A percentile compares a stretch with the other conserved stretches of the same genome.
Evolutionary conservation across 495 filamentous ascomycete species (phyloP).

Genomic region (Aspergillus biplanus): DNA sequence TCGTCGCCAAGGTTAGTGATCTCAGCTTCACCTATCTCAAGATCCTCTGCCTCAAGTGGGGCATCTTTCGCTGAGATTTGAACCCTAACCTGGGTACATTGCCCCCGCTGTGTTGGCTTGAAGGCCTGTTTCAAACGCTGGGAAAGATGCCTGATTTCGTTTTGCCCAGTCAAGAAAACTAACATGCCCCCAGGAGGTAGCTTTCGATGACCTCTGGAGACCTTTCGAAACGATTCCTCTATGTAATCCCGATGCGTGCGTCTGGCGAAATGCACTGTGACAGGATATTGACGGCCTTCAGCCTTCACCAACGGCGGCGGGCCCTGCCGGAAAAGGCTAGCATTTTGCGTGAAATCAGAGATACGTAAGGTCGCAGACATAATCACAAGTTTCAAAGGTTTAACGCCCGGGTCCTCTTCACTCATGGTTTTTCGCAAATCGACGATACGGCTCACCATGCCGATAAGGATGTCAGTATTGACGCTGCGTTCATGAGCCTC

Average conservation of each 20-base stretch:
- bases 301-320: conserved; percentile 85
- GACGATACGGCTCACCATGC: conserved; percentile 92
- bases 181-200: conserved; percentile 91
- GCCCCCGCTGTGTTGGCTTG: conserved; percentile 56
- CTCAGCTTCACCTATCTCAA: conserved; percentile 73
- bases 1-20: conserved; percentile 41
- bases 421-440: conserved; percentile 71
- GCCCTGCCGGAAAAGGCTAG: conserved; percentile 70
- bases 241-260: conserved; percentile 86
- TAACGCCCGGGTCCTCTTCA: conserved; percentile 61
- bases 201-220: conserved; percentile 85
- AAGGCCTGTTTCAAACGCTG: conserved; percentile 78
- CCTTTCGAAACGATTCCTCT: conserved; percentile 85
- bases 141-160: conserved; percentile 80
- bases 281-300: conserved; percentile 91
- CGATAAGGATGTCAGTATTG: conserved; percentile 96
- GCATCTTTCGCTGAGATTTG: conserved; percentile 76
- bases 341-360: conserved; percentile 87
- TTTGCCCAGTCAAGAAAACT: conserved; percentile 93
- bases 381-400: conserved; percentile 90
- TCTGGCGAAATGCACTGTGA: conserved; percentile 86
- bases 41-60: conserved; percentile 82
- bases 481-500: conserved; percentile 97
- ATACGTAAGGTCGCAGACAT: conserved; percentile 96
- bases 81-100: conserved; percentile 63